These are phyloP conservation scores for Yarrowia sp. DNA, from an alignment of 805 yeast genomes.

Conservation along the genomic window DNA sequence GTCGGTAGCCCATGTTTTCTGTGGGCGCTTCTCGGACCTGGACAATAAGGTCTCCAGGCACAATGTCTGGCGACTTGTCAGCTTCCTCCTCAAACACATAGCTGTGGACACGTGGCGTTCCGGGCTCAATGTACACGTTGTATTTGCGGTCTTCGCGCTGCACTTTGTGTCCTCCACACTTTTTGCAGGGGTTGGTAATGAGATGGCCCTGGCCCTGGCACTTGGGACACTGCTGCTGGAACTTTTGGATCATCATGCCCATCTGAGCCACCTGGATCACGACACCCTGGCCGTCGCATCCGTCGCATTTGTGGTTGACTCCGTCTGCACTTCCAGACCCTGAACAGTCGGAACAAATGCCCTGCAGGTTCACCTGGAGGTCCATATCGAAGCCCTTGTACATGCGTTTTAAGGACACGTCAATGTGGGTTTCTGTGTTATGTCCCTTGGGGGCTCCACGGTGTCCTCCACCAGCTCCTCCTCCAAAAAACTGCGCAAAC, in stretches of 20 bases:
- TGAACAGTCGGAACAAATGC: conserved; percentile 69
- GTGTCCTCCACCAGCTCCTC: conserved; percentile 33
- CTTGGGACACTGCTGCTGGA: conserved; percentile 71
- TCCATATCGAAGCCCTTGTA: conserved; percentile 65
- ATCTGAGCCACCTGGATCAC: conserved; percentile 63
- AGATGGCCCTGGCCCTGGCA: conserved; percentile 77
- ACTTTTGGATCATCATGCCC: conserved; percentile 84
- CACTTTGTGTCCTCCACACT: conserved; percentile 71
- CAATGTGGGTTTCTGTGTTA: conserved; percentile 54
- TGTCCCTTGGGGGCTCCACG: conserved; percentile 50
- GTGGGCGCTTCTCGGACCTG: conserved; percentile 51
- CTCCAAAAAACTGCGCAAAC: conserved; percentile 62
- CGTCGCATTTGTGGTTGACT: conserved; percentile 55
- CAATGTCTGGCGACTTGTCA: conserved; percentile 77
- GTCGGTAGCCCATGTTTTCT: conserved; percentile 76
- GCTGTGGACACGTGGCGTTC: conserved; percentile 58
- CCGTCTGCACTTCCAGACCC: conserved; percentile 89
- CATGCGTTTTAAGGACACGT: conserved; percentile 59
- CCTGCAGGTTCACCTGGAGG: conserved; percentile 63
- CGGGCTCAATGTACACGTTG: conserved; percentile 63
- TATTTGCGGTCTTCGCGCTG: conserved; percentile 53
- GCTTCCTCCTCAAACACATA: conserved; percentile 70
- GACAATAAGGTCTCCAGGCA: conserved; percentile 76
- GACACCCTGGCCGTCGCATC: conserved; percentile 76
- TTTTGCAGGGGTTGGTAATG: conserved; percentile 60